Percentiles rank a stretch among this genome's conserved stretches.
phyloP scores from a whole-genome alignment of 306 rosid genomes.

The Castanopsis chinensis region DNA sequence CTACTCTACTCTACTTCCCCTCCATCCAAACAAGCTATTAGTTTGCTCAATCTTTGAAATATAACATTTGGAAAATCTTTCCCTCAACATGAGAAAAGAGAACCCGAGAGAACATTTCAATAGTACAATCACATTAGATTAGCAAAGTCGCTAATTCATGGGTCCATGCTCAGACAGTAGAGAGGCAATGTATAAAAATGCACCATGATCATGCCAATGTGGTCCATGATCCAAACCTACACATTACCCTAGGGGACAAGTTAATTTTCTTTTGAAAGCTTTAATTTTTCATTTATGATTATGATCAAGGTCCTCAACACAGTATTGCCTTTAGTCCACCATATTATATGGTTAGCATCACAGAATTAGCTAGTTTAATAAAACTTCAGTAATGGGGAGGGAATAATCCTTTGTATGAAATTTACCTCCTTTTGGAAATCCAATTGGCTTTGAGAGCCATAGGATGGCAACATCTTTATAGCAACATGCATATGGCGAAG shows the following conservation, averaged over 20 bases:
- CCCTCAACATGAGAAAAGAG: neutral
- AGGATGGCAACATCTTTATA: slow-evolving; percentile 90
- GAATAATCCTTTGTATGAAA: slow-evolving; percentile 4
- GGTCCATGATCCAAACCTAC: neutral
- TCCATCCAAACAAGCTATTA: too few relatives aligned
- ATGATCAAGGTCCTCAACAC: neutral
- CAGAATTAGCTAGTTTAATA: neutral
- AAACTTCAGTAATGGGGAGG: neutral
- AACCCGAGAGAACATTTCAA: neutral
- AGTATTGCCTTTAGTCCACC: neutral
- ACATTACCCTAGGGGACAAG: neutral
- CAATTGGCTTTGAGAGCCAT: slow-evolving; percentile 62
- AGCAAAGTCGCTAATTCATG: neutral
- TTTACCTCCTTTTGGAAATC: slow-evolving; percentile 75
- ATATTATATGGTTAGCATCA: neutral
- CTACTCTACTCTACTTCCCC: too few relatives aligned
- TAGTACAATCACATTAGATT: too few relatives aligned
- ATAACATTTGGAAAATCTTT: neutral
- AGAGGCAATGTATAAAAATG: neutral
- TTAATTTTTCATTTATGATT: neutral
- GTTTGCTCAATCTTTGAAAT: neutral
- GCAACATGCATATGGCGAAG: slow-evolving; percentile 80
- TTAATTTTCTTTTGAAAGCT: neutral
- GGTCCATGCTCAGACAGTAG: neutral
- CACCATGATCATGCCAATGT: neutral